Evolutionary conservation across 768 basidiomycete genomes (phyloP).

Genomic region (Leucocoprinus birnbaumii): DNA sequence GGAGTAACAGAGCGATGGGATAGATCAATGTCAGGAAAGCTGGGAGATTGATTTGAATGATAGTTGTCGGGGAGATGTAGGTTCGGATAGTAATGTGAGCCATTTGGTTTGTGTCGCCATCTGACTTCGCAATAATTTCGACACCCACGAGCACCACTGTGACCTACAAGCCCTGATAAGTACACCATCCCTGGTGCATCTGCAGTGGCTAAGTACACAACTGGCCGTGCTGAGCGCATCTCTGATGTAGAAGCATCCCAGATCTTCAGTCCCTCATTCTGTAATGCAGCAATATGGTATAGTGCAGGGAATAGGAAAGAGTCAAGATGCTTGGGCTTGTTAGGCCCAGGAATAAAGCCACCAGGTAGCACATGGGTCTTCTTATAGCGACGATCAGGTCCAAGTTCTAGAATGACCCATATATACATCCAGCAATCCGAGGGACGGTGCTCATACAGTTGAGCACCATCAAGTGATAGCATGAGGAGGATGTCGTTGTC

Average conservation of each 20-base stretch:
- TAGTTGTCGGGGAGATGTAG: conserved; percentile 24
- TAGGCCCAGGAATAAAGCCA: conserved; percentile 25
- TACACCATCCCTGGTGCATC: conserved; percentile 31
- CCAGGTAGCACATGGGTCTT: conserved; percentile 21
- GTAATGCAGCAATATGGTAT: conserved; percentile 28
- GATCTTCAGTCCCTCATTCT: conserved; percentile 26
- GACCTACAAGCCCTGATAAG: conserved; percentile 31
- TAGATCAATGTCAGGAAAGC: neutral
- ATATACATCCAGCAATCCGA: conserved; percentile 29
- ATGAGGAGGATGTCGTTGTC: conserved; percentile 26
- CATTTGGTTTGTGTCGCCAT: conserved; percentile 1
- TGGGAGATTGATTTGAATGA: conserved; percentile 13
- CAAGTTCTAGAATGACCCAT: conserved; percentile 23
- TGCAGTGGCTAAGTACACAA: conserved; percentile 24
- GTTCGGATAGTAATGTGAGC: conserved; percentile 28
- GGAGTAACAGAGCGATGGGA: too few species aligned
- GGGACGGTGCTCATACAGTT: conserved; percentile 34
- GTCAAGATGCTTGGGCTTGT: conserved; percentile 28
- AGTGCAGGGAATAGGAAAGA: conserved; percentile 32
- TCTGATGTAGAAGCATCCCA: conserved; percentile 24
- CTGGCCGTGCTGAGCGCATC: conserved; percentile 15
- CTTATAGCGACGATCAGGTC: conserved; percentile 23
- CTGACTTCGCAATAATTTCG: conserved; percentile 1
- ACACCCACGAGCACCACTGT: conserved; percentile 18
- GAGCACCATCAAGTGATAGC: conserved; percentile 35